Evolutionary conservation across 2,329 filamentous ascomycete genomes (phyloP).

Genomic region (Ophiostoma novo-ulmi): DNA sequence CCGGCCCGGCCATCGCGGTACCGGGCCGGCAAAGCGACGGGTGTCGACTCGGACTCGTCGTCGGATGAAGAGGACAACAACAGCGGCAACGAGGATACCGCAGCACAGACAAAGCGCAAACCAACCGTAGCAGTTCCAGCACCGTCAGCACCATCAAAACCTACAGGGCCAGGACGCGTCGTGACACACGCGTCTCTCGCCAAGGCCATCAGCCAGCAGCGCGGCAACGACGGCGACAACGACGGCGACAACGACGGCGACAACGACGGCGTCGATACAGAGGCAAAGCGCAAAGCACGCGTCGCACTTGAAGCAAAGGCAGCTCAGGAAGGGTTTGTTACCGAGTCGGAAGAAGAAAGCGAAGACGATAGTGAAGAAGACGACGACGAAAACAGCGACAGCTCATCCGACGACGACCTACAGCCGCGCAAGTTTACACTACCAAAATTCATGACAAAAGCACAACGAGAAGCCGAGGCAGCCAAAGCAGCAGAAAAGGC

Average conservation of each 20-base stretch:
- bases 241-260: conserved; percentile 35
- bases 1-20: conserved; percentile 75
- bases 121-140: conserved; percentile 23
- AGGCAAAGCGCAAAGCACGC: conserved; percentile 42
- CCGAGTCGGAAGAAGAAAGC: conserved; percentile 47
- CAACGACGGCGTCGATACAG: conserved; percentile 37
- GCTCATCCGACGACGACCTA: conserved; percentile 42
- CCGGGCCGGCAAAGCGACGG: conserved; percentile 72
- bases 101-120: conserved; percentile 26
- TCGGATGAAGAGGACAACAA: conserved; percentile 47
- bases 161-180: conserved; percentile 52
- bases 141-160: conserved; percentile 39
- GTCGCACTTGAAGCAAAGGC: conserved; percentile 46
- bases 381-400: conserved; percentile 35
- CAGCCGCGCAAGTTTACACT: conserved; percentile 54
- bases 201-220: conserved; percentile 35
- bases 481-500: conserved; percentile 14
- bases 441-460: conserved; percentile 60
- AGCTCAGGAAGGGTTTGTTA: conserved; percentile 59
- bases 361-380: conserved; percentile 40
- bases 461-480: conserved; percentile 41
- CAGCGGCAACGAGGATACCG: conserved; percentile 38
- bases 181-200: conserved; percentile 31
- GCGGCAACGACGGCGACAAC: conserved; percentile 37
- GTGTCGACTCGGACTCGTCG: conserved; percentile 44